A percentile compares a stretch with the other conserved stretches of the same genome.
Conservation (phyloP, 495 filamentous ascomycete species). For the Amniculicola lignicola region DNA sequence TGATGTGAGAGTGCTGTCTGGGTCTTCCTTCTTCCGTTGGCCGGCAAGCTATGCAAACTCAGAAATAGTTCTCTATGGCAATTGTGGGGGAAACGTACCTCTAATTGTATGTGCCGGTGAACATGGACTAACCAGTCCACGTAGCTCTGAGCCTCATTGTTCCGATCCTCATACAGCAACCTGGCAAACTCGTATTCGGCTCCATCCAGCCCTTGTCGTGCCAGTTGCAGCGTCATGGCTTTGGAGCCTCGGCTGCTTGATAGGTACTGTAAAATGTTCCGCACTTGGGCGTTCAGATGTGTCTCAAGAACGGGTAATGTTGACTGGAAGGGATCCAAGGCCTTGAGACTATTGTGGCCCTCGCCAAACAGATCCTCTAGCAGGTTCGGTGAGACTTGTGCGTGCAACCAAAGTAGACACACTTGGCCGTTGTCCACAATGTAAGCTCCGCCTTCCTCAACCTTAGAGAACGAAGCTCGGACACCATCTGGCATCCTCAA, state of each 20-base stretch:
- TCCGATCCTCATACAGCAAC: slow-evolving; percentile 86
- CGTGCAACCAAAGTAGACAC: slow-evolving; percentile 85
- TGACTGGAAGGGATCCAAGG: slow-evolving; percentile 73
- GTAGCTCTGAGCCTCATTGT: slow-evolving; percentile 96
- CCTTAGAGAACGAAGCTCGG: slow-evolving; percentile 83
- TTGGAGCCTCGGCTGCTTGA: slow-evolving; percentile 78
- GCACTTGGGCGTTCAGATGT: slow-evolving; percentile 90
- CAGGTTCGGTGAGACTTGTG: slow-evolving; percentile 71
- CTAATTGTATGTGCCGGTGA: slow-evolving; percentile 86
- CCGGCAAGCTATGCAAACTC: slow-evolving; percentile 55
- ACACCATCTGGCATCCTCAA: slow-evolving; percentile 58
- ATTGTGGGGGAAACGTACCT: slow-evolving; percentile 51
- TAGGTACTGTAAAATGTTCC: slow-evolving; percentile 88
- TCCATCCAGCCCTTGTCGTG: slow-evolving; percentile 88
- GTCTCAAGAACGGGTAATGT: slow-evolving; percentile 75
- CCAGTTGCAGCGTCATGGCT: slow-evolving; percentile 83
- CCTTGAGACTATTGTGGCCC: slow-evolving; percentile 64
- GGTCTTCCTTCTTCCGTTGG: slow-evolving; percentile 72
- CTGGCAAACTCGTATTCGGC: slow-evolving; percentile 96
- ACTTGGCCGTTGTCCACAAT: slow-evolving; percentile 95
- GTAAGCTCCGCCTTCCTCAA: slow-evolving; percentile 96
- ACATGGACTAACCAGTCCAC: slow-evolving; percentile 98
- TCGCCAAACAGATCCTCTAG: slow-evolving; percentile 87
- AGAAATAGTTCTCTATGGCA: neutral
- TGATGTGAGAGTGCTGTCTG: slow-evolving; percentile 40